Percentiles rank a stretch among this genome's conserved stretches.
Evolutionary conservation across 306 rosid genomes (phyloP).

Genomic region (Malus fusca): DNA sequence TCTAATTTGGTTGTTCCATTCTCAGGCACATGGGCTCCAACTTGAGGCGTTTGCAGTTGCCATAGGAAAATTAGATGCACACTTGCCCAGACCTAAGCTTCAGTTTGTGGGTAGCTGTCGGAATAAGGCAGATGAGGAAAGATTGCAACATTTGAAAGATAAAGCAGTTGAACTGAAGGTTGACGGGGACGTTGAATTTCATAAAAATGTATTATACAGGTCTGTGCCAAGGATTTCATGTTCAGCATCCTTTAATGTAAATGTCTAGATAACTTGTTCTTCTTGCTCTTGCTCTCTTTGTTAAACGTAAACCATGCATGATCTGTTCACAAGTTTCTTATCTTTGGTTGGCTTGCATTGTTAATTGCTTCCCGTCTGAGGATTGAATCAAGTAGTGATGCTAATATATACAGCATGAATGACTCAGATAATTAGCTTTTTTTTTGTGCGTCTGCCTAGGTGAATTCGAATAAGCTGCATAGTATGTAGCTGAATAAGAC

Average conservation of each 20-base stretch:
- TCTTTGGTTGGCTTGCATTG: neutral
- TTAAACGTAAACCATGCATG: neutral
- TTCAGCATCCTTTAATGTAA: neutral
- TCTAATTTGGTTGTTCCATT: conserved; percentile 11
- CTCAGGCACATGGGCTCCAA: conserved; percentile 85
- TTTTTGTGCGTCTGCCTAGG: neutral
- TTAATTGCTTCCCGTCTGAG: neutral
- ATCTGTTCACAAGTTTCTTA: neutral
- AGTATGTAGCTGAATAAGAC: neutral
- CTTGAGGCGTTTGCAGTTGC: conserved; percentile 90
- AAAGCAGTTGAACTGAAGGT: conserved; percentile 66
- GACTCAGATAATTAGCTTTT: too few relatives aligned
- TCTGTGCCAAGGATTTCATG: conserved; percentile 23
- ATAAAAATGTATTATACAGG: conserved; percentile 76
- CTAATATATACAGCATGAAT: too few relatives aligned
- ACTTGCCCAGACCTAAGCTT: conserved; percentile 62
- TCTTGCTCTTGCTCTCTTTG: neutral
- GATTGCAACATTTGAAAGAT: conserved; percentile 56
- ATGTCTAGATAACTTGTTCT: neutral
- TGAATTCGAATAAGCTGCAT: neutral
- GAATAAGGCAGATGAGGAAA: conserved; percentile 73
- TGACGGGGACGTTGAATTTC: conserved; percentile 65
- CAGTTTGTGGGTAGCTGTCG: conserved; percentile 94
- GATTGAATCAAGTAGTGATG: neutral
- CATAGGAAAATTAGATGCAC: conserved; percentile 46